These are phyloP conservation scores for Durio zibethinus DNA, from an alignment of 345 rosid species.

Conservation along the genomic window DNA sequence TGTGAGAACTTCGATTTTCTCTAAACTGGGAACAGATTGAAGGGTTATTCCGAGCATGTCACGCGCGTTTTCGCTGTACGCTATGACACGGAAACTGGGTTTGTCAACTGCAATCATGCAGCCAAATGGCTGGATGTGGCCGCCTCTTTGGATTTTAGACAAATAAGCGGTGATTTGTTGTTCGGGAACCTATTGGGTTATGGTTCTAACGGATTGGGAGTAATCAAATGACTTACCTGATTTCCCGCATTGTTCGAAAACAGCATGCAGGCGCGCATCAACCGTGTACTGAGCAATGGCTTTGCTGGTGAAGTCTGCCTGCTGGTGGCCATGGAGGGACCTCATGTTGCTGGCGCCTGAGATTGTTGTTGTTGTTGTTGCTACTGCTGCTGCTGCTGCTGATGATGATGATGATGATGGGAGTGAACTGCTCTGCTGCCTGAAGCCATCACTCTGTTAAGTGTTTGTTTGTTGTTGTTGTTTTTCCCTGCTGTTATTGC, in stretches of 20 bases:
- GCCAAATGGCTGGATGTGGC: constrained; percentile 90
- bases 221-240: constrained; percentile 87
- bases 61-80: constrained; percentile 78
- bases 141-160: constrained; percentile 87
- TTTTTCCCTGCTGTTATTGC: not conserved
- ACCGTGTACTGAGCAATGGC: constrained; percentile 92
- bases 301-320: constrained; percentile 59
- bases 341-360: constrained; percentile 39
- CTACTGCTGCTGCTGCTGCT: too few relatives aligned
- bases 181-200: constrained; percentile 63
- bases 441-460: constrained; percentile 27
- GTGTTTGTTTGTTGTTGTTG: not conserved
- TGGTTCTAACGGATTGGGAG: constrained; percentile 63
- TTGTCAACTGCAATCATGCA: constrained; percentile 85
- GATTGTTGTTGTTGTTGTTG: constrained; percentile 43
- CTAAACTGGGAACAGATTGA: constrained; percentile 81
- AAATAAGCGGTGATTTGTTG: constrained; percentile 87
- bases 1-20: constrained; percentile 54
- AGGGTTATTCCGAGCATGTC: constrained; percentile 86
- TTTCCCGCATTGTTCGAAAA: constrained; percentile 81
- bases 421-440: constrained; percentile 27
- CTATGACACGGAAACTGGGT: constrained; percentile 59
- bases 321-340: constrained; percentile 6
- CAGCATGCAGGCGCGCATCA: constrained; percentile 93
- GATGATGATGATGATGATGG: constrained; percentile 35